Base-by-base conservation (phyloP, 1,139 yeast genomes). In the Yamadazyma sp. region DNA sequence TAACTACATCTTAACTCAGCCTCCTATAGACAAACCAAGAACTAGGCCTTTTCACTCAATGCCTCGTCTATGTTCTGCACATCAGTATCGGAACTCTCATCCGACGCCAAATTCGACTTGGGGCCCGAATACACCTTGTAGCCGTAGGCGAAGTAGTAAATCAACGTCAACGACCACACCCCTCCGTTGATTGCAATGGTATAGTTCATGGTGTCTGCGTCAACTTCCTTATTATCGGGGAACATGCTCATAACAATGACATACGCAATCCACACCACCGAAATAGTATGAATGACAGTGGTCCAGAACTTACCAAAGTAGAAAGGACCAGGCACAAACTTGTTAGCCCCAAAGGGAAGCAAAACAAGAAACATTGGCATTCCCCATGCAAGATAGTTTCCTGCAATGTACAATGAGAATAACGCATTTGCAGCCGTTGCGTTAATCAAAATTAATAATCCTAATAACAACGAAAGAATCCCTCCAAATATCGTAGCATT, bases 291-390 rank as follows among this genome's bases (percentile, higher is more conserved):
- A 13, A 66, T 48, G 8, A 51, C 34, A 9, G 67, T 69, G 2
- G 83, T 76, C 37, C 67, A 50, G 12, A 58, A 42, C 6, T 62
- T 57, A 22, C 89, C 89, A 45, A 81, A 61, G 54, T 77, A 76
- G 53, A 82, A 82, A 6, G 78, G 73, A 8, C 90, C 90, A 0
- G 86, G 86, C 14, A 60, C 65, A 54, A 82, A 82, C 35, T 67
- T 61, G 16, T 48, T 45, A 34, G 58, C 57, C 11, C 78, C 78
- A 17, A 61, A 53, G 2, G 78, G 76, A 25, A 72, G 56, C 33
- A 67, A 54, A 1, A 61, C 64, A 41, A 73, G 56, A 5, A 73
- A 50, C 4, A 68, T 61, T 4, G 78, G 78, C 18, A 56, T 59
- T 25, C 67, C 61, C 73, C 64, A 73, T 38, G 64, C 64, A 51